These are phyloP conservation scores for Catharanthus roseus DNA, from an alignment of 257 asterid species.

Conservation along the genomic window DNA sequence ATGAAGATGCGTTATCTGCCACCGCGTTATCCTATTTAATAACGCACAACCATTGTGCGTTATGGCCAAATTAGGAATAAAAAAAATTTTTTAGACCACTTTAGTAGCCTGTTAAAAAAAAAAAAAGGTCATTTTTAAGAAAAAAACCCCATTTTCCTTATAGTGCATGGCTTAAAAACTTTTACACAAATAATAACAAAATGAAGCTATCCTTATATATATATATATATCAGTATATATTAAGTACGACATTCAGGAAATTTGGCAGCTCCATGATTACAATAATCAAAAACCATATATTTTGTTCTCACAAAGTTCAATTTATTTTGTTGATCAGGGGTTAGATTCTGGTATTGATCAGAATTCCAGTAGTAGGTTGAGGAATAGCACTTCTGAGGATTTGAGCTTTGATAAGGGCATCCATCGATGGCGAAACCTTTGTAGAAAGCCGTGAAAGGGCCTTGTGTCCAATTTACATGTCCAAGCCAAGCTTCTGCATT, in stretches of 20 bases:
- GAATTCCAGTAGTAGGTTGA: slow-evolving; percentile 20
- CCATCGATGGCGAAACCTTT: slow-evolving; percentile 10
- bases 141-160: too few species aligned
- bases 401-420: neutral
- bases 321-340: neutral
- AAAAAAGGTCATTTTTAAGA: too few species aligned
- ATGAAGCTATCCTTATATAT: too few species aligned
- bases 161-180: too few species aligned
- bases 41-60: too few species aligned
- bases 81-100: too few species aligned
- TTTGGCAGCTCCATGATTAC: neutral
- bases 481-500: slow-evolving; percentile 20
- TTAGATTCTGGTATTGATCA: slow-evolving; percentile 3
- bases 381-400: slow-evolving; percentile 1
- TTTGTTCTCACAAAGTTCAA: neutral
- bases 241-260: neutral
- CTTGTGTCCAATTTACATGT: slow-evolving; percentile 14
- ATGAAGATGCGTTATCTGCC: too few species aligned
- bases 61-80: too few species aligned
- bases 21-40: too few species aligned
- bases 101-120: too few species aligned
- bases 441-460: slow-evolving; percentile 17
- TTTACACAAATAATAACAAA: too few species aligned
- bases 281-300: slow-evolving; percentile 1
- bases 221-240: too few species aligned